phyloP scores from a whole-genome alignment of 1,284 basidiomycete species.

The Thecaphora thlaspeos region DNA sequence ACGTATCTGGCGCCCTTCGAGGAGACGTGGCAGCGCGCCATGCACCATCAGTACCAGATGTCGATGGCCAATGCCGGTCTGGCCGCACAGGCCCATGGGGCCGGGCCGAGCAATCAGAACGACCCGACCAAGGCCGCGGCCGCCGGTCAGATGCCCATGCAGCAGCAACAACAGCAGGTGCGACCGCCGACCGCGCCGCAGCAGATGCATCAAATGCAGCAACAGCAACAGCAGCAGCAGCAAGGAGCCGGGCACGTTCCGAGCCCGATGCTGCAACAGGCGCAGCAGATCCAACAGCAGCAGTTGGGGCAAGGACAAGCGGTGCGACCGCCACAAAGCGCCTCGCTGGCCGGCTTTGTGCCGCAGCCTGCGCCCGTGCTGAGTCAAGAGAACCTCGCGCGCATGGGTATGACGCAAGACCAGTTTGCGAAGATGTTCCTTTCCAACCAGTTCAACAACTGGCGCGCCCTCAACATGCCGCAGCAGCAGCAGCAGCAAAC shows the following conservation, averaged over 20 bases:
- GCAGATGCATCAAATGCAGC: constrained; percentile 10
- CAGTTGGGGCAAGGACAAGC: constrained; percentile 13
- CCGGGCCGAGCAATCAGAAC: constrained; percentile 8
- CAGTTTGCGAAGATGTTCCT: constrained; percentile 40
- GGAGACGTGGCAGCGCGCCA: constrained; percentile 51
- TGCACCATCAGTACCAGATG: constrained; percentile 49
- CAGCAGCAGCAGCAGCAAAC: constrained; percentile 23
- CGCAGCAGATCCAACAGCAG: constrained; percentile 22
- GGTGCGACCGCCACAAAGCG: constrained; percentile 9
- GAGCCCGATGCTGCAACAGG: constrained; percentile 21
- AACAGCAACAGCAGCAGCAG: constrained; percentile 12
- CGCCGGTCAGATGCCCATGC: too few species aligned
- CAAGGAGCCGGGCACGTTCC: constrained; percentile 8
- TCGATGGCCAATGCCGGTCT: constrained; percentile 33
- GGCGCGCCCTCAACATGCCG: constrained; percentile 33
- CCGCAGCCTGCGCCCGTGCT: constrained; percentile 34
- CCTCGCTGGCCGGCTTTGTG: constrained; percentile 29
- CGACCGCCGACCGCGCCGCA: constrained; percentile 10
- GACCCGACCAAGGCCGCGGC: neutral
- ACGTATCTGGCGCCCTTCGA: constrained; percentile 49
- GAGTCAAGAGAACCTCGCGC: constrained; percentile 34
- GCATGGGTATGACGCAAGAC: constrained; percentile 34
- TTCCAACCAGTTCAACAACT: constrained; percentile 26
- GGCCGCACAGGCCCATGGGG: constrained; percentile 11
- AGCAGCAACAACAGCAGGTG: constrained; percentile 3